Conservation (phyloP, 768 basidiomycete genomes). For the Podaxis sp. region DNA sequence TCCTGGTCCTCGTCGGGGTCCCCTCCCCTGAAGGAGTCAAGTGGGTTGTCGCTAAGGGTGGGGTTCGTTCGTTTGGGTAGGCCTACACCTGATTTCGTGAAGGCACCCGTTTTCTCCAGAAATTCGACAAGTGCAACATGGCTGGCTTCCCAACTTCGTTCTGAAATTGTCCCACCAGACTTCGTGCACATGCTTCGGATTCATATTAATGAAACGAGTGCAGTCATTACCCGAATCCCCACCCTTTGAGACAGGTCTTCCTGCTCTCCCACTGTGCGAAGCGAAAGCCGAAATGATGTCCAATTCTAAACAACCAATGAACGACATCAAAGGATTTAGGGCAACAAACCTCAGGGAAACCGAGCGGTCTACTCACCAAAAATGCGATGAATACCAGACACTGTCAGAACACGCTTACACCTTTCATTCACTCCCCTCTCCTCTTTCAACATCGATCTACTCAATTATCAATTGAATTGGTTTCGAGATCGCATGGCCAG, state of each 20-base stretch:
- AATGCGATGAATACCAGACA: neutral
- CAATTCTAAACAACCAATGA: neutral
- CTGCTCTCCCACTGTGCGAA: constrained; percentile 4
- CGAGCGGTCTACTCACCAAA: neutral
- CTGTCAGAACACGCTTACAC: neutral
- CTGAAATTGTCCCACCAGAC: neutral
- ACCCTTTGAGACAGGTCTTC: neutral
- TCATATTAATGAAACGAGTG: neutral
- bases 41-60: too few species aligned
- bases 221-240: neutral
- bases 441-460: constrained; percentile 15
- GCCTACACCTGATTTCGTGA: too few species aligned
- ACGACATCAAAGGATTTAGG: neutral
- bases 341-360: neutral
- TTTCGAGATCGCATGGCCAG: neutral
- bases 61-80: too few species aligned
- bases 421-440: neutral
- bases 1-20: too few species aligned
- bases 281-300: neutral
- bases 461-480: neutral
- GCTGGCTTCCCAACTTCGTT: neutral
- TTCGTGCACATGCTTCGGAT: neutral
- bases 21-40: too few species aligned
- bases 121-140: neutral
- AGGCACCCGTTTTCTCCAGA: too few species aligned